phyloP scores from a whole-genome alignment of 2,329 filamentous ascomycete species.

The Monosporascus cannonballus region DNA sequence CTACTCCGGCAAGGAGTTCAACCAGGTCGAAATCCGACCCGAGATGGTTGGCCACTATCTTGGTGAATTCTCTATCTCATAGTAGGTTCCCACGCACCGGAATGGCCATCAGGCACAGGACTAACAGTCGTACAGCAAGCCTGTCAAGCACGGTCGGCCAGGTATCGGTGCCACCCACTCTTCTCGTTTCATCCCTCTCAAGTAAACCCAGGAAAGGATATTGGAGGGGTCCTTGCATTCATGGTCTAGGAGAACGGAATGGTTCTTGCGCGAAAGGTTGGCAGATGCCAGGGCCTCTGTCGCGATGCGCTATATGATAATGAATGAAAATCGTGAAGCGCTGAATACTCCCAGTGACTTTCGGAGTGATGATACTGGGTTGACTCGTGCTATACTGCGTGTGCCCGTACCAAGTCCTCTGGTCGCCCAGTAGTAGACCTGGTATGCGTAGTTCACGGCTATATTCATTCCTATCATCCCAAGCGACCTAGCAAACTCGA shows the following conservation, averaged over 20 bases:
- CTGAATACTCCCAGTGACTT: constrained; percentile 1
- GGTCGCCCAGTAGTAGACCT: too few species aligned
- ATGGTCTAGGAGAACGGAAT: constrained; percentile 53
- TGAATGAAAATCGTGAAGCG: constrained; percentile 34
- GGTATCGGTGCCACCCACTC: constrained; percentile 99
- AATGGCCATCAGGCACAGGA: not conserved
- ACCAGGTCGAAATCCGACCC: constrained; percentile 99
- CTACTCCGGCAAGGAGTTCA: constrained; percentile 99
- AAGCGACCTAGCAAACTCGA: too few species aligned
- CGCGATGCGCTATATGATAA: constrained; percentile 40
- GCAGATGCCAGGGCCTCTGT: constrained; percentile 32
- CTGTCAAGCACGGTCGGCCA: constrained; percentile 99
- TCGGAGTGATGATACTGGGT: too few species aligned
- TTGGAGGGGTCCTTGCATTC: constrained; percentile 51
- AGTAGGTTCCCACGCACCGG: constrained; percentile 57
- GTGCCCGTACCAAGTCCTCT: constrained; percentile 5
- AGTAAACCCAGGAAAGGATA: constrained; percentile 60
- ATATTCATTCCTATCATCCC: too few species aligned
- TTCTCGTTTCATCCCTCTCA: constrained; percentile 99
- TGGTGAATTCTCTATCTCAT: constrained; percentile 99
- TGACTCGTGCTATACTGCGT: not conserved
- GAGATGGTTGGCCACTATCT: constrained; percentile 99
- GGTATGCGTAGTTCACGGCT: too few species aligned
- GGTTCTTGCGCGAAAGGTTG: constrained; percentile 43
- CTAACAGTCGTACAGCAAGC: constrained; percentile 70